Base-by-base conservation (phyloP, 495 filamentous ascomycete species). In the Trichocladium antarcticum region DNA sequence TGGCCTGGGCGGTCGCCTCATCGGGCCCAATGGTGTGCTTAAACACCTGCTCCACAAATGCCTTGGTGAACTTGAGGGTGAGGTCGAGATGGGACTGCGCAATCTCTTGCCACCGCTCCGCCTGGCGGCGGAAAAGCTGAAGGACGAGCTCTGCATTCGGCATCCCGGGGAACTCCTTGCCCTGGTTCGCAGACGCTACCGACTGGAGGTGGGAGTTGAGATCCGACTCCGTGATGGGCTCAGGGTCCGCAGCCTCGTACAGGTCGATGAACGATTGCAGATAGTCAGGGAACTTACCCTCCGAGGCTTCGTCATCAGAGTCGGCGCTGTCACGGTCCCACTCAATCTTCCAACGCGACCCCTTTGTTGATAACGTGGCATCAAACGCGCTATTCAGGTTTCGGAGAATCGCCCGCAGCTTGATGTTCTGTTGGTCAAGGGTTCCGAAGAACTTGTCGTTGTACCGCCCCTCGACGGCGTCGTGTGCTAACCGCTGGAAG, bases 401-500 rank as follows among this genome's bases (percentile, higher is more conserved):
- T 10, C 57, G 29, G 1, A 66, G 29, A 21, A 46, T 21, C 1
- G 63, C 60, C 0, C 63, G 50, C 19, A 63, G 47, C 37, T 63
- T 66, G 0, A 27, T 45, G 3, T 34, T 36, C 1, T 36, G 37
- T 2, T 48, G 19, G 34, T 51, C 12, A 2, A 56, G 7, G 0
- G 12, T 50, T 0, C 53, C 58, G 35, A 68, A 68, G 53, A 68
- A 68, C 0, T 39, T 10, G 36, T 65, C 55, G 31, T 40, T 53
- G 41, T 68, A 69, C 1, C 54, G 53, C 0, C 67, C 67, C 0
- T 56, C 55, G 8, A 67, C 39, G 1, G 60, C 60, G 8, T 64
- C 50, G 21, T 52, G 50, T 8, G 64, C 58, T 8, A 69, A 21
- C 0, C 46, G 45, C 8, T 61, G 58, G 21, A 65, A 67, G 0